A percentile compares a stretch with the other conserved stretches of the same genome.
Evolutionary conservation across 202 grass and related monocot species (phyloP).

Genomic region (Eragrostis tef): DNA sequence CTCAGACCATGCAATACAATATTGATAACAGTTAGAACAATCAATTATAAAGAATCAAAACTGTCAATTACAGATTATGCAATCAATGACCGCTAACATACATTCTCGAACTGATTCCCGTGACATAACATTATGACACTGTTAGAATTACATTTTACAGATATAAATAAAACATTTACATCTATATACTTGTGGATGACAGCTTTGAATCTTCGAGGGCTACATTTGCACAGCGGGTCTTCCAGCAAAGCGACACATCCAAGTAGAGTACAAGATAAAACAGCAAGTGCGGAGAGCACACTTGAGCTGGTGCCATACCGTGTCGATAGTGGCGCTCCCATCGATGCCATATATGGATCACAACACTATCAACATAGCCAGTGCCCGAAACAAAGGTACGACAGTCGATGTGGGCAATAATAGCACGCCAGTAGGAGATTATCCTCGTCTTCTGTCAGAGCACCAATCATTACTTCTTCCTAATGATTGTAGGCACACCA

Average conservation of each 20-base stretch:
- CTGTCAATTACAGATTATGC: neutral
- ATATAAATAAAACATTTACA: conserved; percentile 1
- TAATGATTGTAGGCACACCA: conserved; percentile 74
- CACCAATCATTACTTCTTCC: conserved; percentile 45
- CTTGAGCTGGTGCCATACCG: neutral
- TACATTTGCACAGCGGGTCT: neutral
- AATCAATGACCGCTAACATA: conserved; percentile 17
- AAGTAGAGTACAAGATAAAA: neutral
- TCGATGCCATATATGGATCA: neutral
- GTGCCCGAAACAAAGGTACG: neutral
- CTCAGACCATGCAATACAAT: too few species aligned
- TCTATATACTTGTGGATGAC: conserved; percentile 10
- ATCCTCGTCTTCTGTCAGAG: conserved; percentile 19
- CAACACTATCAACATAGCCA: neutral
- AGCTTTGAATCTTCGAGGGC: neutral
- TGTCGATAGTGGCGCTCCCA: neutral
- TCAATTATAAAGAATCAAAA: conserved; percentile 10
- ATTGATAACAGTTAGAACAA: neutral
- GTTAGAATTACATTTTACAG: conserved; percentile 23
- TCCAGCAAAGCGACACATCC: neutral
- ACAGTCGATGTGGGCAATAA: neutral
- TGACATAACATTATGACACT: conserved; percentile 30
- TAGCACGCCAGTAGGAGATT: neutral
- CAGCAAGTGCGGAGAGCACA: neutral
- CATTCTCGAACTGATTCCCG: neutral